Evolutionary conservation across 2,329 filamentous ascomycete species (phyloP), one percentile per base, ranked within the genome.

Genomic region (Teratosphaeria viscida): DNA sequence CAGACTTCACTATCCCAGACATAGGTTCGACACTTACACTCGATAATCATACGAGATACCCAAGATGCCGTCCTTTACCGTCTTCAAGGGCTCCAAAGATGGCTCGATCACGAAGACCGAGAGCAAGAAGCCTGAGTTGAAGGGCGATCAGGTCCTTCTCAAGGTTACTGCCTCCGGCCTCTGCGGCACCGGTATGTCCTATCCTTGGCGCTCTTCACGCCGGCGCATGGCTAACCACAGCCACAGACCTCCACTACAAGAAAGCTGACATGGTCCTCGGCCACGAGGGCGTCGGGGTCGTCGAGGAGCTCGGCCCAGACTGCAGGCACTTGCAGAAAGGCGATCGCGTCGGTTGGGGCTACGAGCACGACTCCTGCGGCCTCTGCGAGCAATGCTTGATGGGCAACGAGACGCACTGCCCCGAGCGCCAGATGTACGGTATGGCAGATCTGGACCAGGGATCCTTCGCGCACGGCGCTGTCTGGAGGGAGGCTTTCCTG

Each of bases 81-180:
- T 86, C 59, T 87, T 78, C 80, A 85, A 84, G 69, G 85, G 85
- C 64, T 78, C 78, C 64, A 77, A 82, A 64, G 79, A 80, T 59
- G 83, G 84, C 66, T 76, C 76, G 60, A 82, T 86, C 66, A 71
- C 78, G 60, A 73, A 83, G 70, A 70, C 73, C 53, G 75, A 75
- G 55, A 81, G 79, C 52, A 77, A 66, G 54, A 78, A 75, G 61
- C 73, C 74, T 34, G 74, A 79, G 16, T 70, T 83, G 52, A 68
- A 66, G 1, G 73, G 75, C 56, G 79, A 85, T 71, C 75, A 86
- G 61, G 84, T 88, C 57, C 77, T 85, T 32, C 70, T 89, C 68
- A 80, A 79, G 59, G 76, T 88, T 62, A 88, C 85, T 16, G 83
- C 85, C 60, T 86, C 84, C 2, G 86, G 86, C 34, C 76, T 88